Conservation (phyloP, 1,139 yeast species). For the Suhomyces bokatorum region DNA sequence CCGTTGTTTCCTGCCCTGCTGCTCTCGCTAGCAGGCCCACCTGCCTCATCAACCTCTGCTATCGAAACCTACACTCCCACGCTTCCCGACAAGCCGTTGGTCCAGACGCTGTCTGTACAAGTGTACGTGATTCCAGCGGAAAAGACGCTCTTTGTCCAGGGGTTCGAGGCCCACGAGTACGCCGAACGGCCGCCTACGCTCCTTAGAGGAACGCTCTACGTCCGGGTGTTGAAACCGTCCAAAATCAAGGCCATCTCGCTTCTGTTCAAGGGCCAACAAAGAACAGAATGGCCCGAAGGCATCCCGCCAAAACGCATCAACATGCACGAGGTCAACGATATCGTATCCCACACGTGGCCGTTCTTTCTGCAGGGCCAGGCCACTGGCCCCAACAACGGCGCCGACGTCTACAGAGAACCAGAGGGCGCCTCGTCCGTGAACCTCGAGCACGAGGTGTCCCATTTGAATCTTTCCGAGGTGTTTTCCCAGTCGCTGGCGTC, state of each 20-base stretch:
- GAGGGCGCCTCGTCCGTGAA: constrained; percentile 18
- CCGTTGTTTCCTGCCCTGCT: constrained; percentile 38
- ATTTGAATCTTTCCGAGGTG: constrained; percentile 33
- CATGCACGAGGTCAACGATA: constrained; percentile 61
- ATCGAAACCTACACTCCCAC: constrained; percentile 31
- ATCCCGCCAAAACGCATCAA: constrained; percentile 84
- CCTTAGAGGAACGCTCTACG: constrained; percentile 75
- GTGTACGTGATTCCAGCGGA: constrained; percentile 71
- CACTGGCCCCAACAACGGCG: constrained; percentile 50
- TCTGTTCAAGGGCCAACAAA: constrained; percentile 66
- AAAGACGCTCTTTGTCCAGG: constrained; percentile 76
- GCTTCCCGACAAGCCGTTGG: constrained; percentile 51
- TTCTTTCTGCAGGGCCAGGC: constrained; percentile 57
- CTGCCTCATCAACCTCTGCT: constrained; percentile 6
- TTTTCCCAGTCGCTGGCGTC: constrained; percentile 8
- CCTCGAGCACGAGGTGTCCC: constrained; percentile 32
- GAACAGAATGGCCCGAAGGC: constrained; percentile 99
- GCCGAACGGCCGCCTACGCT: constrained; percentile 75
- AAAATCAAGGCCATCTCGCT: constrained; percentile 71
- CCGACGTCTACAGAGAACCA: constrained; percentile 48
- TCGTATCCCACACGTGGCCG: constrained; percentile 89
- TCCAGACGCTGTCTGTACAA: constrained; percentile 49
- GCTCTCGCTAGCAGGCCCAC: constrained; percentile 20
- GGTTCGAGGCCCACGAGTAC: constrained; percentile 69
- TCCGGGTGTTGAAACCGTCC: constrained; percentile 71